These are phyloP conservation scores for Malus sieversii DNA, from an alignment of 306 rosid genomes.

Conservation along the genomic window DNA sequence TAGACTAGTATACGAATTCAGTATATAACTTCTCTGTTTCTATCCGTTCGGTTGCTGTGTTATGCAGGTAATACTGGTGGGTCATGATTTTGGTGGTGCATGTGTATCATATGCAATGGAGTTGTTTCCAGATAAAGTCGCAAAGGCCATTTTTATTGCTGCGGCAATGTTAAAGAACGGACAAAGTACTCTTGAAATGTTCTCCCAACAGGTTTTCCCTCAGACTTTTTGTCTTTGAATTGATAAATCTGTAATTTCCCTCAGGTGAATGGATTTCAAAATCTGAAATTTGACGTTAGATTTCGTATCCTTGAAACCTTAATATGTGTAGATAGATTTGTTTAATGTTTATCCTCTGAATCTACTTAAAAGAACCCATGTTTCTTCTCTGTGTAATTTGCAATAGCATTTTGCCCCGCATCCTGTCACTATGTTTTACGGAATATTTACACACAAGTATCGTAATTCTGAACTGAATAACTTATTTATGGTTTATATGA, in stretches of 20 bases:
- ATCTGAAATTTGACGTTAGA: neutral
- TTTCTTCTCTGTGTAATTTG: too few species aligned
- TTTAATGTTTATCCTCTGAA: neutral
- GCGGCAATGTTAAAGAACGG: constrained; percentile 83
- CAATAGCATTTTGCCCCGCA: too few species aligned
- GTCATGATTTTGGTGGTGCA: constrained; percentile 97
- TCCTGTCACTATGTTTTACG: too few species aligned
- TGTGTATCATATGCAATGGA: constrained; percentile 91
- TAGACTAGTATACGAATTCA: neutral
- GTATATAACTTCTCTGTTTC: constrained; percentile 8
- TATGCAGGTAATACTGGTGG: constrained; percentile 82
- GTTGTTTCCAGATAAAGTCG: constrained; percentile 59
- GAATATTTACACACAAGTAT: too few species aligned
- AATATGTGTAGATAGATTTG: neutral
- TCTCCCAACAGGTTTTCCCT: constrained; percentile 74
- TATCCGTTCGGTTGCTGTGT: neutral
- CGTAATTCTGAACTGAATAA: neutral
- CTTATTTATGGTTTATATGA: neutral
- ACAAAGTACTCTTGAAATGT: constrained; percentile 76
- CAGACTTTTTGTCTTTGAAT: constrained; percentile 7
- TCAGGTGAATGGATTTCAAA: neutral
- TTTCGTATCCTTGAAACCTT: neutral
- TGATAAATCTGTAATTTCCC: neutral
- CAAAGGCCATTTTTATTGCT: constrained; percentile 83
- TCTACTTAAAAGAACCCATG: too few species aligned